These are phyloP conservation scores for Gymnopilus junonius DNA, from an alignment of 768 basidiomycete species.

Conservation along the genomic window DNA sequence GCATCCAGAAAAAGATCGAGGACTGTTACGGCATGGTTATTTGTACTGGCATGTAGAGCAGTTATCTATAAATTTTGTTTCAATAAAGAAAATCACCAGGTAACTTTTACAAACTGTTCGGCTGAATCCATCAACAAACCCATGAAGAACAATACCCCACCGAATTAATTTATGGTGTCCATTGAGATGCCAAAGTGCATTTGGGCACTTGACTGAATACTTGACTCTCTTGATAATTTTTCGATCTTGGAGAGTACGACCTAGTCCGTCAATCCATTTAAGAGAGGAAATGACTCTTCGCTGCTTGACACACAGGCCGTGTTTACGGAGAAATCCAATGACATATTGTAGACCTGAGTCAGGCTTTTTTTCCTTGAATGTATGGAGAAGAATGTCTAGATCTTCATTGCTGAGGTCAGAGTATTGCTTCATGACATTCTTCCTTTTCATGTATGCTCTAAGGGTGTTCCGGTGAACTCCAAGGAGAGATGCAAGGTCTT, in stretches of 20 bases:
- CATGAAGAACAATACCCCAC: slow-evolving; percentile 18
- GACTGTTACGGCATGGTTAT: slow-evolving; percentile 39
- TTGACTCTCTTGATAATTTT: not conserved
- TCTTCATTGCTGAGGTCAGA: not conserved
- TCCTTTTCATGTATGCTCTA: not conserved
- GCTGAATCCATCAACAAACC: slow-evolving; percentile 5
- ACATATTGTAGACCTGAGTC: not conserved
- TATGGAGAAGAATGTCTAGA: not conserved
- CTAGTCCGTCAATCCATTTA: not conserved
- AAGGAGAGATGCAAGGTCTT: not conserved
- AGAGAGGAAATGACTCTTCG: no score
- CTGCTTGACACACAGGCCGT: not conserved
- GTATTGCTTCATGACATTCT: not conserved
- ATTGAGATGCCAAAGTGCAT: slow-evolving; percentile 10
- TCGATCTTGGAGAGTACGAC: not conserved
- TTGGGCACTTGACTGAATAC: not conserved
- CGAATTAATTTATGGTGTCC: slow-evolving; percentile 15
- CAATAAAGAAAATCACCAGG: not conserved
- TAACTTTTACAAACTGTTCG: not conserved
- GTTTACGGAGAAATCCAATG: not conserved
- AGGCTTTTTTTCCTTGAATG: not conserved
- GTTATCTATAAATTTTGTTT: not conserved
- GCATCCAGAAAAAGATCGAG: slow-evolving; percentile 29
- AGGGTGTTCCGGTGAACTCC: not conserved
- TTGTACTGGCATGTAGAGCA: slow-evolving; percentile 33